Evolutionary conservation across 2,329 filamentous ascomycete species (phyloP).

Genomic region (Lecanicillium sp.): DNA sequence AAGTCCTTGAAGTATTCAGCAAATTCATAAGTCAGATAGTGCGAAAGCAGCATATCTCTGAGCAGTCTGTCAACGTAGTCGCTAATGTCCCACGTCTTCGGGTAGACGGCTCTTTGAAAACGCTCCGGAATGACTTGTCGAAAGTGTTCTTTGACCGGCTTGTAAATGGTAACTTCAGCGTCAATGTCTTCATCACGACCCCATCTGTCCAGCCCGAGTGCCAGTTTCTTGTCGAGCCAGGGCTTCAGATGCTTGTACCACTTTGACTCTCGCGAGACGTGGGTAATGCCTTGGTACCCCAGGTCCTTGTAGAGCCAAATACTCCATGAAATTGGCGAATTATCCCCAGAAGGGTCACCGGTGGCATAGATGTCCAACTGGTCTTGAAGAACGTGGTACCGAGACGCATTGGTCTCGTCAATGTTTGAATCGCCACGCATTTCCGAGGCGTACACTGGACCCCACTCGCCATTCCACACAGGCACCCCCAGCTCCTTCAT

Average conservation of each 20-base stretch:
- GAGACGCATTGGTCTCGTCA: constrained; percentile 29
- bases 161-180: constrained; percentile 3
- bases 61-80: constrained; percentile 28
- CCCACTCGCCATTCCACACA: constrained; percentile 46
- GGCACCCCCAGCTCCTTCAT: constrained; percentile 32
- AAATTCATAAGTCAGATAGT: neutral
- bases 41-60: neutral
- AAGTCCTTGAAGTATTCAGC: neutral
- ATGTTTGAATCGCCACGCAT: constrained; percentile 25
- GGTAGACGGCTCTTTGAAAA: neutral
- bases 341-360: constrained; percentile 4
- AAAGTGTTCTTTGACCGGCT: neutral
- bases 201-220: constrained; percentile 43
- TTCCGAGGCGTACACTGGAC: constrained; percentile 36
- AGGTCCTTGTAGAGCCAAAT: constrained; percentile 56
- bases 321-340: constrained; percentile 42
- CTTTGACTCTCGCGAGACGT: constrained; percentile 34
- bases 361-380: constrained; percentile 30
- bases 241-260: constrained; percentile 39
- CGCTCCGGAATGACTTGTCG: neutral
- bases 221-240: constrained; percentile 44
- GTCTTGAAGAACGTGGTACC: constrained; percentile 32
- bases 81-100: constrained; percentile 9
- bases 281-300: constrained; percentile 48
- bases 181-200: constrained; percentile 22